phyloP scores from a whole-genome alignment of 106 monocot species.

The Vanilla planifolia region DNA sequence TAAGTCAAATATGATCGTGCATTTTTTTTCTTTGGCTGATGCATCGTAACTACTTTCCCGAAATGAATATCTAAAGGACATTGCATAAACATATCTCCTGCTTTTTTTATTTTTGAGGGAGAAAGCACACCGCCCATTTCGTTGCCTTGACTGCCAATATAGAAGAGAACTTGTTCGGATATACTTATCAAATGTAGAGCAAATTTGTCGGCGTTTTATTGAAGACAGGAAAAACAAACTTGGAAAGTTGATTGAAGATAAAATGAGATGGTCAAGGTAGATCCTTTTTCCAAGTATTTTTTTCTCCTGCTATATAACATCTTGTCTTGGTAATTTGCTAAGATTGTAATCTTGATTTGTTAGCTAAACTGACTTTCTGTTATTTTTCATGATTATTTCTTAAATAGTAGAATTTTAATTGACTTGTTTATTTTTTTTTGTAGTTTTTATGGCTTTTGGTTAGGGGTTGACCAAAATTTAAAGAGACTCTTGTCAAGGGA shows the following conservation, averaged over 20 bases:
- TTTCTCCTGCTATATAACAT: background rate
- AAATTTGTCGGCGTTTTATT: slow-evolving; percentile 68
- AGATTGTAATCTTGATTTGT: background rate
- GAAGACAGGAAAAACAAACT: slow-evolving; percentile 74
- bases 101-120: slow-evolving; percentile 59
- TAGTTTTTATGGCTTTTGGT: slow-evolving; percentile 87
- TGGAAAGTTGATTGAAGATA: slow-evolving; percentile 66
- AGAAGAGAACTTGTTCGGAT: slow-evolving; percentile 77
- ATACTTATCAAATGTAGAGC: slow-evolving; percentile 78
- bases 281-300: background rate
- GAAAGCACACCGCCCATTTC: slow-evolving; percentile 77
- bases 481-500: slow-evolving; percentile 64
- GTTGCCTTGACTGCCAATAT: slow-evolving; percentile 81
- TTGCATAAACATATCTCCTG: too few species aligned
- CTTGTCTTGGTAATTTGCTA: too few species aligned
- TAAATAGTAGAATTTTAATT: background rate
- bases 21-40: too few species aligned
- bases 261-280: slow-evolving; percentile 74
- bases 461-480: slow-evolving; percentile 44
- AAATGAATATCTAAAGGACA: too few species aligned
- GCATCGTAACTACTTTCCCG: too few species aligned
- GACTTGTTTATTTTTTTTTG: slow-evolving; percentile 16
- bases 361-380: too few species aligned
- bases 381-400: background rate
- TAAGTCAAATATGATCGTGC: too few species aligned